Base-by-base conservation (phyloP, 2,329 filamentous ascomycete species). In the Aspergillus pseudoviridinutans region DNA sequence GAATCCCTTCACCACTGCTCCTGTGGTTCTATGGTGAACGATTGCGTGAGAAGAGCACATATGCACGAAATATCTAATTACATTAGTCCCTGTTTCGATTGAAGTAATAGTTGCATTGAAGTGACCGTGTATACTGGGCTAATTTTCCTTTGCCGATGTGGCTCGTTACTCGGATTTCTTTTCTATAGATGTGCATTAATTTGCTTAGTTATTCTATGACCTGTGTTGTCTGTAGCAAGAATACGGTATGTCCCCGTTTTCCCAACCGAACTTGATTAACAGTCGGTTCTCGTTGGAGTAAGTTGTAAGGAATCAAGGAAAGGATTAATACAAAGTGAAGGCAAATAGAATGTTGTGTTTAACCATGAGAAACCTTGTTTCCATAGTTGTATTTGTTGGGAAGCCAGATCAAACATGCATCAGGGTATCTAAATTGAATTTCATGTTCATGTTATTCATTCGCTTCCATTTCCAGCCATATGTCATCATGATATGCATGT, bases 1-100 rank as follows among this genome's bases (percentile, higher is more conserved):
- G 74, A 1, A 42, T 80, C 2, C 75, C 78, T 2, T 77, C 77
- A 12, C 79, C 79, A 4, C 64, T 79, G 6, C 55, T 80, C 54
- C 61, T 82, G 51, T 81, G 78, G 78, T 73, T 65, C 44, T 80
- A 70, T 66, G 80, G 80, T 0, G 73, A 73, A 63, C 65, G 51
- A 52, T 58, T 82, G 65, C 70, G 80, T 57, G 67, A 44, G 24
- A 75, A 67, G 65, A 80, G 78, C 66, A 69, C 72, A 24, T 81
- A 77, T 64, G 20, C 71, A 53, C 76, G 75, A 17, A 14, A 38
- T 38, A 38, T 14, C 14, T 38, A 6, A 38, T 17, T 7, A 29
- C 10, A 7, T 7, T 38, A 17, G 7, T 38, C 14, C 32, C 32
- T 38, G 3, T 14, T 17, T n/a, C 5, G 32, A 38, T 38, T 5